Evolutionary conservation across 768 basidiomycete genomes (phyloP).

Genomic region (Russula lepida): DNA sequence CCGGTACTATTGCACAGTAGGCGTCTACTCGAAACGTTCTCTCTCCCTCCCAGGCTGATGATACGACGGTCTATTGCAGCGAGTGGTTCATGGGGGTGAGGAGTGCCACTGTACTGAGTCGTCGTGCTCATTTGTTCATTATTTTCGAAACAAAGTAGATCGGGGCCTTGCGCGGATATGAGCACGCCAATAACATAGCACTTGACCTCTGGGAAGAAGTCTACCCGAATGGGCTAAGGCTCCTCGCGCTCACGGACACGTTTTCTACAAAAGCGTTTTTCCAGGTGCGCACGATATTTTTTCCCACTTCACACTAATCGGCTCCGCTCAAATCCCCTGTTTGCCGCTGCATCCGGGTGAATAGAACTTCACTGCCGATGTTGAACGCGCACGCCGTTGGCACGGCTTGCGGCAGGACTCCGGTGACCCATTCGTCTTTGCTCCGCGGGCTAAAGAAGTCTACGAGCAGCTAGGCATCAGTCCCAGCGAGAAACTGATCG

Average conservation of each 20-base stretch:
- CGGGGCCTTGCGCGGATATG: slow-evolving; percentile 79
- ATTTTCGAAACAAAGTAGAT: slow-evolving; percentile 39
- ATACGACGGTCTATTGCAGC: slow-evolving; percentile 30
- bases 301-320: neutral
- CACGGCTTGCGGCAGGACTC: slow-evolving; percentile 85
- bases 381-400: slow-evolving; percentile 64
- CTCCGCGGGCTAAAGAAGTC: slow-evolving; percentile 57
- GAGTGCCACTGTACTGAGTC: neutral
- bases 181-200: slow-evolving; percentile 60
- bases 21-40: slow-evolving; percentile 27
- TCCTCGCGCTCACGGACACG: slow-evolving; percentile 89
- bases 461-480: slow-evolving; percentile 69
- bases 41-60: neutral
- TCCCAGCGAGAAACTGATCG: slow-evolving; percentile 51
- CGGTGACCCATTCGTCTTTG: slow-evolving; percentile 82
- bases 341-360: neutral
- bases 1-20: slow-evolving; percentile 84
- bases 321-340: neutral
- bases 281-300: slow-evolving; percentile 37
- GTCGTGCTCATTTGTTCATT: neutral
- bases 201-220: slow-evolving; percentile 83
- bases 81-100: slow-evolving; percentile 90
- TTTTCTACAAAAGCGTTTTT: slow-evolving; percentile 87
- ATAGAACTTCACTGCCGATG: slow-evolving; percentile 52
- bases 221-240: slow-evolving; percentile 41